A percentile compares a stretch with the other conserved stretches of the same genome.
Conservation (phyloP, 371 early-diverging fungal species). For the Rhizopus stolonifer region DNA sequence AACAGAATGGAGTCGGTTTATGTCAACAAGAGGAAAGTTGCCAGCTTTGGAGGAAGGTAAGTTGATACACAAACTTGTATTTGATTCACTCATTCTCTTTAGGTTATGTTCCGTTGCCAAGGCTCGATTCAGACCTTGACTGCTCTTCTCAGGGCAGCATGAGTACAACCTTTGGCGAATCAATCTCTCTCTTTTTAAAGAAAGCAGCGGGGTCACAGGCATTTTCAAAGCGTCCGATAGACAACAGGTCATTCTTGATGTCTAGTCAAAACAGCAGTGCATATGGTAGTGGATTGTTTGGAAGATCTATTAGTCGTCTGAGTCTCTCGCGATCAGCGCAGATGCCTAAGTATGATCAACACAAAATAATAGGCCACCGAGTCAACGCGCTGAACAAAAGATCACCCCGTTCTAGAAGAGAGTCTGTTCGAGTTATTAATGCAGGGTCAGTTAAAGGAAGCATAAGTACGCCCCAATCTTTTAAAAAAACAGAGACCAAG, state of each 20-base stretch:
- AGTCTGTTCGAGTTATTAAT: not conserved
- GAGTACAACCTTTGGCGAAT: constrained; percentile 14
- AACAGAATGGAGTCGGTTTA: constrained; percentile 21
- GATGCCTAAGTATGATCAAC: constrained; percentile 17
- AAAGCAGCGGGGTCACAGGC: constrained; percentile 17
- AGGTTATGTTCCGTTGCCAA: constrained; percentile 25
- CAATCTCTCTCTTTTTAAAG: constrained; percentile 22
- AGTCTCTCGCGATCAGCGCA: constrained; percentile 16
- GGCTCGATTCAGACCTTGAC: constrained; percentile 1
- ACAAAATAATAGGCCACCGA: not conserved
- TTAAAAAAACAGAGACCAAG: constrained; percentile 2
- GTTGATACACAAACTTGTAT: not conserved
- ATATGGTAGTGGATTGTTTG: constrained; percentile 14
- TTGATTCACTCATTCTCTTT: too few species aligned
- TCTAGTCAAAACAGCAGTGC: not conserved
- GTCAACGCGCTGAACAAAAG: constrained; percentile 2
- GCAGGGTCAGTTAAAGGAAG: constrained; percentile 2
- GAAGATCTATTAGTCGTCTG: constrained; percentile 20
- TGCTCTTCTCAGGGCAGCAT: constrained; percentile 1
- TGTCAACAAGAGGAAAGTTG: constrained; percentile 26
- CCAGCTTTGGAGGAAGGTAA: constrained; percentile 23
- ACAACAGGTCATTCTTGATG: constrained; percentile 2
- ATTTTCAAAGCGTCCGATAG: not conserved
- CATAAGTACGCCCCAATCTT: constrained; percentile 18
- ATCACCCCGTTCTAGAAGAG: not conserved